Evolutionary conservation across 2,329 filamentous ascomycete species (phyloP).

Genomic region (Ceratocystis diversiconidia): DNA sequence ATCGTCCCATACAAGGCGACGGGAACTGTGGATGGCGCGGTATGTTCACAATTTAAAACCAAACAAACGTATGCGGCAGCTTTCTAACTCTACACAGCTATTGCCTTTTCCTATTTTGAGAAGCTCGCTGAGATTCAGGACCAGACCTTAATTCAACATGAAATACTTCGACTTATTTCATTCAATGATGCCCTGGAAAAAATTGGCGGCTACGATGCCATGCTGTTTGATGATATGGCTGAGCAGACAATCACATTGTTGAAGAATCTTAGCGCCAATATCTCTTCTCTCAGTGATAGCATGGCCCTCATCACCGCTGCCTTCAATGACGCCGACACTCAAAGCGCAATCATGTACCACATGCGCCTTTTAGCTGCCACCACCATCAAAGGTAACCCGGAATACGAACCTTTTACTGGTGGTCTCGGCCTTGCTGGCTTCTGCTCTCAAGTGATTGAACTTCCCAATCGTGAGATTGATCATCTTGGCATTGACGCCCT

Average conservation of each 20-base stretch:
- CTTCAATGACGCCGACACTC: conserved; percentile 59
- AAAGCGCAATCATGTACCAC: conserved; percentile 74
- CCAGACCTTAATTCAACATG: conserved; percentile 48
- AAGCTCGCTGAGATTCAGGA: conserved; percentile 57
- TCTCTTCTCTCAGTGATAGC: conserved; percentile 29
- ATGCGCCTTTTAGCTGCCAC: conserved; percentile 68
- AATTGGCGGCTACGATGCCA: conserved; percentile 55
- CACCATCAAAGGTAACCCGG: conserved; percentile 62
- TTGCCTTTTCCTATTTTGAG: conserved; percentile 89
- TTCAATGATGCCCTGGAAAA: conserved; percentile 56
- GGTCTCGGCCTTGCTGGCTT: conserved; percentile 49
- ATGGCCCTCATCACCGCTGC: conserved; percentile 39
- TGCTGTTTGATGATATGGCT: conserved; percentile 70
- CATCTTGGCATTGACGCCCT: conserved; percentile 71
- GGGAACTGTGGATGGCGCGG: conserved; percentile 97
- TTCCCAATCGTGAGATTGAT: conserved; percentile 72
- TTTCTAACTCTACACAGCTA: conserved; percentile 42
- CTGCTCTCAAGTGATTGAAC: conserved; percentile 56
- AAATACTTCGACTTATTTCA: conserved; percentile 56
- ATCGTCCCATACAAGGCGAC: conserved; percentile 77
- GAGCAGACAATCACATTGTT: conserved; percentile 60
- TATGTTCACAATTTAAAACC: conserved; percentile 34
- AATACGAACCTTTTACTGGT: conserved; percentile 61
- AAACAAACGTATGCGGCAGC: neutral
- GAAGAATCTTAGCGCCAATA: conserved; percentile 39